Base-by-base conservation (phyloP, 805 yeast genomes). In the Ogataea kodamae region DNA sequence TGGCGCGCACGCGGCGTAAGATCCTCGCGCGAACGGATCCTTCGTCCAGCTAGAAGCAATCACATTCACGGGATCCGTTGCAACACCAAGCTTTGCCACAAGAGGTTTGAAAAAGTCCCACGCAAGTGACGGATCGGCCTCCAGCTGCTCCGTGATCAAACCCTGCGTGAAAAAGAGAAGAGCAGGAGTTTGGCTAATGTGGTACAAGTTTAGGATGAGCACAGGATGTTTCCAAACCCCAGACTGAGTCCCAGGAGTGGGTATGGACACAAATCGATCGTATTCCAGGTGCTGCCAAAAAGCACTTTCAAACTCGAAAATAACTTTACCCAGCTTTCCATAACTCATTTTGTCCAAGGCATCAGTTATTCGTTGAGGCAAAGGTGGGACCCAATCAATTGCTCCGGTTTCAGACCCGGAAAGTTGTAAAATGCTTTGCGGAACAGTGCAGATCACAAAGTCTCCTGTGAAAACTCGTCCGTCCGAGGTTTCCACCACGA, bases 11-110 rank as follows among this genome's bases (percentile, higher is more conserved):
- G 89, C 88, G 8, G 85, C 70, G 57, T 86, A 90, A 1, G 96
- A 78, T 3, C 97, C 97, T 35, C 83, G 61, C 3, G 85, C 70
- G 50, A 69, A 85, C 1, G 87, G 86, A 46, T 89, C 94, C 2
- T 55, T 53, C 1, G 94, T 81, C 97, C 97, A 90, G 17, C 76
- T 63, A 0, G 90, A 73, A 2, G 71, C 69, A 0, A 78, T 58
- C 0, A 65, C 54, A 32, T 68, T 69, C 4, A 34, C 53, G 28
- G 69, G 76, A 45, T 46, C 44, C 5, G 59, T 27, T 9, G 11
- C 18, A 1, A 20, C 32, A 2, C 28, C 50, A 22, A 57, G 30
- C 29, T 39, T 42, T 0, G 46, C 40, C 33, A 76, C 44, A 38
- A 71, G 68, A 9, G 89, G 89, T 44, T 65, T 61, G 54, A 80